A percentile compares a stretch with the other conserved stretches of the same genome.
Conservation (phyloP, 1,284 basidiomycete species). For the Boletus smithii region DNA sequence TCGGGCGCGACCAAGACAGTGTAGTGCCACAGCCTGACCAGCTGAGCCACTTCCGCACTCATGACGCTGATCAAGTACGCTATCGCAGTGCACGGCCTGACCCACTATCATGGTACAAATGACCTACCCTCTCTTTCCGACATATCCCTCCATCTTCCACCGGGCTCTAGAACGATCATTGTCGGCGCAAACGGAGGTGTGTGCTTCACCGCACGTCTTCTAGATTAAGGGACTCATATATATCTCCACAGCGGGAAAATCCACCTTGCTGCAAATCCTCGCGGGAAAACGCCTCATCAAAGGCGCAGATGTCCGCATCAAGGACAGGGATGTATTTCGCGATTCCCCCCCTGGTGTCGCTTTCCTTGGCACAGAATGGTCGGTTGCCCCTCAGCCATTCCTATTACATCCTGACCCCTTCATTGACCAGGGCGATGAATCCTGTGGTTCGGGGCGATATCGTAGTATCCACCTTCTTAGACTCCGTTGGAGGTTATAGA, state of each 20-base stretch:
- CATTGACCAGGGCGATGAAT: constrained; percentile 80
- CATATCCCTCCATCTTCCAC: constrained; percentile 64
- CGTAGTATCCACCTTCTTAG: constrained; percentile 83
- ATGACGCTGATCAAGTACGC: constrained; percentile 23
- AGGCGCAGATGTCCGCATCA: constrained; percentile 66
- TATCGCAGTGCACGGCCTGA: constrained; percentile 58
- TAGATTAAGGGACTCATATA: not conserved
- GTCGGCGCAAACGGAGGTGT: constrained; percentile 90
- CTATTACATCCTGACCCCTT: not conserved
- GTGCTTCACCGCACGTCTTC: constrained; percentile 20
- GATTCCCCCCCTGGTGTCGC: constrained; percentile 73
- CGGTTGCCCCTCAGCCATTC: constrained; percentile 21
- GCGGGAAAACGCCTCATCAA: constrained; percentile 88
- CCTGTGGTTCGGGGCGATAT: constrained; percentile 94
- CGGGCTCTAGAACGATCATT: constrained; percentile 77
- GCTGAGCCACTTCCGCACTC: no score
- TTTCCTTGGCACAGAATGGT: constrained; percentile 92
- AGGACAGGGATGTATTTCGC: constrained; percentile 83
- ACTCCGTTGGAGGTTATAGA: constrained; percentile 94
- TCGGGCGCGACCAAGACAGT: no score
- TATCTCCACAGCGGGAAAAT: constrained; percentile 75
- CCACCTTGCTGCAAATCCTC: constrained; percentile 89
- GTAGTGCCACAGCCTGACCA: no score
- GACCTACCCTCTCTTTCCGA: constrained; percentile 54
- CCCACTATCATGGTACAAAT: constrained; percentile 54